phyloP scores from a whole-genome alignment of 2,329 filamentous ascomycete species.

The Microdochium trichocladiopsis region DNA sequence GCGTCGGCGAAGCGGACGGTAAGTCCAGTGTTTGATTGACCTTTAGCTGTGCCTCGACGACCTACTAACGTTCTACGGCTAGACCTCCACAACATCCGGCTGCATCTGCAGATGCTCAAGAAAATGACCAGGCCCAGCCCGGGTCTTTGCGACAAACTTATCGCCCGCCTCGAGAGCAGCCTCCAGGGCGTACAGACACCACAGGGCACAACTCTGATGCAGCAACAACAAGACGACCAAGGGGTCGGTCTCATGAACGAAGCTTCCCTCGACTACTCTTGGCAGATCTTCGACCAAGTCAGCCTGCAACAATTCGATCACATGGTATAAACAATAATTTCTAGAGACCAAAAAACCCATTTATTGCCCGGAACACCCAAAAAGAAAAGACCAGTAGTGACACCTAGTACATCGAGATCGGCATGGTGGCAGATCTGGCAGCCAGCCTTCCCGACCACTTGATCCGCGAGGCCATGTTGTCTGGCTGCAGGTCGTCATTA shows the following conservation, averaged over 20 bases:
- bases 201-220: slow-evolving; percentile 3
- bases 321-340: slow-evolving; percentile 3
- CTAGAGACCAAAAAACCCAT: no score
- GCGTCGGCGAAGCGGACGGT: slow-evolving; percentile 29
- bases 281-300: slow-evolving; percentile 18
- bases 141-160: slow-evolving; percentile 14
- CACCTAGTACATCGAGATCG: slow-evolving; percentile 1
- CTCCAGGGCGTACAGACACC: slow-evolving; percentile 16
- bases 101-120: slow-evolving; percentile 19
- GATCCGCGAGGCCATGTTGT: slow-evolving; percentile 11
- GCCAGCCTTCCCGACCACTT: neutral
- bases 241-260: neutral
- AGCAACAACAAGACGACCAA: neutral
- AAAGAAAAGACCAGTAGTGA: slow-evolving; percentile 2
- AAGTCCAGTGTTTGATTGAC: slow-evolving; percentile 1
- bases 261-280: slow-evolving; percentile 11
- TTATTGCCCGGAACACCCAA: neutral
- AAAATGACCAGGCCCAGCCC: slow-evolving; percentile 19
- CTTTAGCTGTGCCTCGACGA: no score
- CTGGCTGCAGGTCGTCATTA: slow-evolving; percentile 8
- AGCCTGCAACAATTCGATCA: slow-evolving; percentile 11
- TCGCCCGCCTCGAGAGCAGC: slow-evolving; percentile 15
- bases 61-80: neutral
- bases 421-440: slow-evolving; percentile 5
- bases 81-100: slow-evolving; percentile 18